Evolutionary conservation across 139 green algal species (phyloP).

Genomic region (Closterium sp.): DNA sequence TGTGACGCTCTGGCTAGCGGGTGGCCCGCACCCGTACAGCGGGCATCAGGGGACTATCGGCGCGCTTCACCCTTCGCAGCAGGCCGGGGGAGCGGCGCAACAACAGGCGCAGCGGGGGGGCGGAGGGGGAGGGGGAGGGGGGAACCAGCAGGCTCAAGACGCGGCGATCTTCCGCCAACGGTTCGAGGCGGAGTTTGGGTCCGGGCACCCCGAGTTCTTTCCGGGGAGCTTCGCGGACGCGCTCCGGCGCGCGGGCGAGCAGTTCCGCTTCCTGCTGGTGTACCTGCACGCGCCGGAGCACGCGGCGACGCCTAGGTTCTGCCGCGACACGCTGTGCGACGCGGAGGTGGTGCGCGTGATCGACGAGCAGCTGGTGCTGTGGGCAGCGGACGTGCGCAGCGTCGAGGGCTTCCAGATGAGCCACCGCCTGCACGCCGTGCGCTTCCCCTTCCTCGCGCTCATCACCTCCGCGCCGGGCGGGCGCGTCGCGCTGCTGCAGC

Average conservation of each 20-base stretch:
- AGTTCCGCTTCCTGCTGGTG: constrained; percentile 53
- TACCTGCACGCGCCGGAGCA: constrained; percentile 58
- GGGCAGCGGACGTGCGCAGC: constrained; percentile 48
- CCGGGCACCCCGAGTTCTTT: constrained; percentile 42
- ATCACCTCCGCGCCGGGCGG: constrained; percentile 24
- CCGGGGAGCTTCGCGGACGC: constrained; percentile 36
- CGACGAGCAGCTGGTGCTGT: constrained; percentile 47
- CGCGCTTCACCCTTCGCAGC: background rate
- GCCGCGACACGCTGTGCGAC: constrained; percentile 29
- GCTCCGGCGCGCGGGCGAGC: constrained; percentile 22
- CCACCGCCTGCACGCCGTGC: constrained; percentile 30
- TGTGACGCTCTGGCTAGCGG: constrained; percentile 2
- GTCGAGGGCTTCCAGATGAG: constrained; percentile 47
- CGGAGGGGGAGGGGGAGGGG: background rate
- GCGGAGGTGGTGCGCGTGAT: constrained; percentile 18
- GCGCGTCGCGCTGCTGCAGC: constrained; percentile 38
- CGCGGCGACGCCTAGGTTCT: constrained; percentile 26
- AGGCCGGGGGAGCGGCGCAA: background rate
- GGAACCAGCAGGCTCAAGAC: background rate
- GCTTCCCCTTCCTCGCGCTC: constrained; percentile 49
- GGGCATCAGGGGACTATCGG: background rate
- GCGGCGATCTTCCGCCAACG: constrained; percentile 26
- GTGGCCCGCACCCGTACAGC: constrained; percentile 7
- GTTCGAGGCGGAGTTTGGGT: constrained; percentile 45
- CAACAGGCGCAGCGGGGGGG: background rate